Base-by-base conservation (phyloP, 1,284 basidiomycete genomes). In the Cutaneotrichosporon cavernicola region DNA sequence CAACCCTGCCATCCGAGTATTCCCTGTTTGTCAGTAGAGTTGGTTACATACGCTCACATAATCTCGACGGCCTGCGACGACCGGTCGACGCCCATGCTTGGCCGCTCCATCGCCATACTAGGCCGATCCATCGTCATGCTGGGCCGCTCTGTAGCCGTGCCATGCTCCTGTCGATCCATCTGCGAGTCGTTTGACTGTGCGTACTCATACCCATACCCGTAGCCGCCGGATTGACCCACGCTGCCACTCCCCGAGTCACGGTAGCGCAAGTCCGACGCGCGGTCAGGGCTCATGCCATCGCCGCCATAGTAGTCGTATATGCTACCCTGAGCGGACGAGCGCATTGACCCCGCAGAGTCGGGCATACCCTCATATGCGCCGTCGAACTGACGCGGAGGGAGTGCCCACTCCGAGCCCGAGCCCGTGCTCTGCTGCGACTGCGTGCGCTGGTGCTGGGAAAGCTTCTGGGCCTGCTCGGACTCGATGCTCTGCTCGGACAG, bases 1-100 rank as follows among this genome's bases (percentile, higher is more conserved):
- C 75, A 0, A 80, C 69, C 52, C 72, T 66, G 10, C 78, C 78
- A 63, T 80, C 76, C 32, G 73, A 73, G 64, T 77, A 77, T 64
- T 80, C 78, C 43, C 75, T 78, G 56, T 14, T 14, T 38, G 55
- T 62, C 31, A 56, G 55, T 6, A 18, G 2, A 36, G 14, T 38
- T 49, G 40, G 9, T 11, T n/a, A 16, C n/a, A 10, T 11, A 26
- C 18, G 71, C 73, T 65, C 60, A 72, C 66, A 68, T 70, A 22
- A 78, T 74, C 65, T 78, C 76, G 10, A 78, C 69, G 5, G 72
- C 76, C 55, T 76, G 75, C n/a, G 62, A 60, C 14, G 46, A 65
- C n/a, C 69, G 58, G 21, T 62, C 52, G 31, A 30, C 31, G 51
- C 51, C 31, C 16, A 32, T 32, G 51, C 43, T 46, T 7, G 43